Evolutionary conservation across 1,284 basidiomycete genomes (phyloP), one percentile per base, ranked within the genome.

Genomic region (Pseudozyma hubeiensis): DNA sequence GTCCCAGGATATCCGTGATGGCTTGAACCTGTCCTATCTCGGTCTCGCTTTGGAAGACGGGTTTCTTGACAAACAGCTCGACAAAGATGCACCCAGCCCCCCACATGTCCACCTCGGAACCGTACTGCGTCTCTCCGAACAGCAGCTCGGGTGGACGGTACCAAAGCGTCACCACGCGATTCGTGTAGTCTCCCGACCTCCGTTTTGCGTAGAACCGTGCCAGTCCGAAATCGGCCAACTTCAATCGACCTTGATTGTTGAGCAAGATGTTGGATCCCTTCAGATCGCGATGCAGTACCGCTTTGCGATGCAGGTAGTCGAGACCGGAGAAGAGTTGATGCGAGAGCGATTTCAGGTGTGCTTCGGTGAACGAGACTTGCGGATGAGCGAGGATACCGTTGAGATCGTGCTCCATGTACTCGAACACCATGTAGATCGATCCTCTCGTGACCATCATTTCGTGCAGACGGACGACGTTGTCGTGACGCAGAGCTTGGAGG

Each of bases 71-170:
- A 85, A 94, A 99, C 7, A 99, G 88, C 85, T 99, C 97, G 39
- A 99, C 89, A 90, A 99, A 98, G 81, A 99, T 99, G 84, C 96
- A 99, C 30, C 97, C 97, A 11, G 96, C 97, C 83, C 94, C 97
- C 97, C 97, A 99, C 90, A 97, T 97, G 82, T 99, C 97, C n/a
- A 99, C 96, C 81, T 97, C 97, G 3, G 93, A 91, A 1, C 95
- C 96, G 85, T 99, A 99, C 19, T 94, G 90, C 2, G 97, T 99
- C 49, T 94, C 94, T 16, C 97, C 97, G 75, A 99, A 91, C 41
- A 99, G 86, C 49, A 99, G 87, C 85, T 99, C 97, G 4, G 96
- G 97, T 5, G 94, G 93, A 47, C 97, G 90, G 86, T 99, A 99
- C 97, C 97, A 99, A 47, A 98, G 89, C 13, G 97, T 99, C 75